phyloP scores from a whole-genome alignment of 148 eudicot species.

The Vaccinium vitisidaea region DNA sequence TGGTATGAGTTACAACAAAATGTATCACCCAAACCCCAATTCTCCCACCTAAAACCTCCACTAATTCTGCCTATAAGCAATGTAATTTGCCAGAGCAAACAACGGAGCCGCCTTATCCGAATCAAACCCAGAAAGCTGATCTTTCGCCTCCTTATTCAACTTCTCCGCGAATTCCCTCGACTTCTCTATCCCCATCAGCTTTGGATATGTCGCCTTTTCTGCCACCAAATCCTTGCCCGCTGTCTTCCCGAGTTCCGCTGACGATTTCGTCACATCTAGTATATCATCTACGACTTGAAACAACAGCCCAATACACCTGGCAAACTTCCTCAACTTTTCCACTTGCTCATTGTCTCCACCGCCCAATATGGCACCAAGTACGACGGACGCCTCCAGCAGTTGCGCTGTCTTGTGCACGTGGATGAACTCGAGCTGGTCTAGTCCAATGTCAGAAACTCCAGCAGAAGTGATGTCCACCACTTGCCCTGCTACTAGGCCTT shows the following conservation, averaged over 20 bases:
- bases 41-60: too few relatives aligned
- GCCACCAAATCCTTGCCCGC: constrained; percentile 38
- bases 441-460: constrained; percentile 24
- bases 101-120: constrained; percentile 30
- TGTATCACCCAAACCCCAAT: too few relatives aligned
- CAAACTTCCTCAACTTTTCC: constrained; percentile 35
- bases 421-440: constrained; percentile 37
- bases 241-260: constrained; percentile 39
- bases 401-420: constrained; percentile 40
- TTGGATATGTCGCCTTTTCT: constrained; percentile 38
- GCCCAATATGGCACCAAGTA: constrained; percentile 34
- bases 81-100: constrained; percentile 38
- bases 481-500: constrained; percentile 41
- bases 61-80: constrained; percentile 39
- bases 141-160: constrained; percentile 30
- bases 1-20: too few relatives aligned
- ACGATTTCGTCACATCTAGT: constrained; percentile 39
- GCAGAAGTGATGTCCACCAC: constrained; percentile 33
- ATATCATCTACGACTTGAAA: constrained; percentile 48
- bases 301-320: constrained; percentile 36
- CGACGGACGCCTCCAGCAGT: constrained; percentile 32
- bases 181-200: constrained; percentile 34
- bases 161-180: constrained; percentile 35
- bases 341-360: constrained; percentile 31
- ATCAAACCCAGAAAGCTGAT: constrained; percentile 34